Evolutionary conservation across 768 basidiomycete genomes (phyloP).

Genomic region (Hygrocybe coccinea): DNA sequence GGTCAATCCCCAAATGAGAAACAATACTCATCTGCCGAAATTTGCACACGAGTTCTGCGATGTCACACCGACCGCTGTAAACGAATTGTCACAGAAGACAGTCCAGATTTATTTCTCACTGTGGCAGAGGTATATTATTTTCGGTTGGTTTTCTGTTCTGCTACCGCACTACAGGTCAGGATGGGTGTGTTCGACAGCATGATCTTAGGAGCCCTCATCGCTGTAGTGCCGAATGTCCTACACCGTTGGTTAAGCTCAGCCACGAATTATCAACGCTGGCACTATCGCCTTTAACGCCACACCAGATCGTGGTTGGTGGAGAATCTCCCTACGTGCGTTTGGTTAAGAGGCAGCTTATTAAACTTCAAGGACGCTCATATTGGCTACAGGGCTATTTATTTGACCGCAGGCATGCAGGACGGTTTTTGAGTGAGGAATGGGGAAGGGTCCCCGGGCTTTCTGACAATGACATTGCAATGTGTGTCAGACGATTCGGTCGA

Average conservation of each 20-base stretch:
- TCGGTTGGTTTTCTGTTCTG: background rate
- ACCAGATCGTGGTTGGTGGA: conserved; percentile 83
- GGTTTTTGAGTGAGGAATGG: conserved; percentile 63
- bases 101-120: conserved; percentile 69
- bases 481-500: conserved; percentile 77
- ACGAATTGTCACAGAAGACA: conserved; percentile 73
- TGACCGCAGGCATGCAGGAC: conserved; percentile 70
- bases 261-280: conserved; percentile 69
- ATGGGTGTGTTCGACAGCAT: conserved; percentile 84
- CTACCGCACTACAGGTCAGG: conserved; percentile 37
- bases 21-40: conserved; percentile 41
- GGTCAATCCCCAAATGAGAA: conserved; percentile 40
- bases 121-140: conserved; percentile 61
- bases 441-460: conserved; percentile 46
- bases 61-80: conserved; percentile 77
- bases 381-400: conserved; percentile 66
- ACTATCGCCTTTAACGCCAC: conserved; percentile 72
- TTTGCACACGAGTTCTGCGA: conserved; percentile 49
- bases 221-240: conserved; percentile 63
- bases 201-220: conserved; percentile 68
- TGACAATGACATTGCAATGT: conserved; percentile 57
- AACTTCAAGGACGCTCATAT: conserved; percentile 3
- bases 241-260: conserved; percentile 62
- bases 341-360: background rate
- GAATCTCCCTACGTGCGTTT: conserved; percentile 66